Evolutionary conservation across 1,284 basidiomycete genomes (phyloP).

Genomic region (Entoloma clypeatum): DNA sequence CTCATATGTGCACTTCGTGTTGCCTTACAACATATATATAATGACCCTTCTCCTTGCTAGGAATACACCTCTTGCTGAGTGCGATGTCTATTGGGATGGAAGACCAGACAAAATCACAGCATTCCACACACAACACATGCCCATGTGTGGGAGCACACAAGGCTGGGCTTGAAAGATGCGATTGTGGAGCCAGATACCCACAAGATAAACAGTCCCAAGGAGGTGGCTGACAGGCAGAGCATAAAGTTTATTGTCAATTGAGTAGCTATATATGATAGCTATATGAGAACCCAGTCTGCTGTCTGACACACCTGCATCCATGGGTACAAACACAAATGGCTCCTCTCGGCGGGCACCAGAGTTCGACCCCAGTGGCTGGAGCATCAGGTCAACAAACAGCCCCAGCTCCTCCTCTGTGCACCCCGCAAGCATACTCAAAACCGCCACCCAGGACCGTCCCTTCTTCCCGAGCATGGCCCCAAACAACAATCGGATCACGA

Average conservation of each 20-base stretch:
- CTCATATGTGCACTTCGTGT: too few species aligned
- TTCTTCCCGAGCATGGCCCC: conserved; percentile 86
- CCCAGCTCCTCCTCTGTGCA: conserved; percentile 75
- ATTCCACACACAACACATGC: background rate
- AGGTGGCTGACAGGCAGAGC: background rate
- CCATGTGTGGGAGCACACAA: conserved; percentile 1
- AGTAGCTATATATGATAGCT: background rate
- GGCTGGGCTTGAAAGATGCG: conserved; percentile 1
- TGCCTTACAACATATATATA: background rate
- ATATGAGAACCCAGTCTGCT: conserved; percentile 69
- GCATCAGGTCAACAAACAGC: conserved; percentile 86
- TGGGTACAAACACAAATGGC: conserved; percentile 26
- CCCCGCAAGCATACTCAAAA: conserved; percentile 70
- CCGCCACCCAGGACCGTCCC: conserved; percentile 69
- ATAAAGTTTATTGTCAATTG: conserved; percentile 2
- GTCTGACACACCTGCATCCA: conserved; percentile 40
- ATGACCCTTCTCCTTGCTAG: background rate
- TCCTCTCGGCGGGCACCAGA: conserved; percentile 21
- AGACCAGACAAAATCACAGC: background rate
- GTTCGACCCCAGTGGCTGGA: conserved; percentile 64
- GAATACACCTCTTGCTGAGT: background rate
- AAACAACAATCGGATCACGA: conserved; percentile 79
- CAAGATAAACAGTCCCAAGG: background rate
- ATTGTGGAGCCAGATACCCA: background rate
- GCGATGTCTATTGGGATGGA: conserved; percentile 1